Evolutionary conservation across 2,329 filamentous ascomycete genomes (phyloP), one percentile per base, ranked within the genome.

Genomic region (Zymoseptoria pseudotritici): DNA sequence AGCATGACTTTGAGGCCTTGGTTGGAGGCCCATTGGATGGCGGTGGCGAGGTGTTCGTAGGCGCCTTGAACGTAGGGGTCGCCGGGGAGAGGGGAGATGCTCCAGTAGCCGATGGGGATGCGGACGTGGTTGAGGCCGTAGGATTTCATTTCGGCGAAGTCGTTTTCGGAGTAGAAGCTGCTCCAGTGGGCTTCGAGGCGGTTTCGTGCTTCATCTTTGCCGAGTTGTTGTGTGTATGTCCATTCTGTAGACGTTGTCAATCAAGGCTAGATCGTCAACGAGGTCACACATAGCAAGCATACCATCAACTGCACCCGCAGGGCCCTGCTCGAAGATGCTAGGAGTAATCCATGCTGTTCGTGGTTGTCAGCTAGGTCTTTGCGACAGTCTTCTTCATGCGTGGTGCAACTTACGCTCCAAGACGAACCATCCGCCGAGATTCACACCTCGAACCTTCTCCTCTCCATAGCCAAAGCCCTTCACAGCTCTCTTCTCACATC

Each of bases 1-100:
- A 89, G 79, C 73, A 87, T 80, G 50, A 88, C 83, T 68, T 86
- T 86, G 54, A 89, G 70, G 3, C 82, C 82, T 52, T 81, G 77
- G 52, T 70, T 74, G 60, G 79, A 73, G 10, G 86, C 86, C 79
- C 79, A 82, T 20, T 75, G 74, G n/a, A 82, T 74, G 17, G 78
- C 78, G 21, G 73, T 69, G 57, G 77, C 75, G 4, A 82, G 71
- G 58, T 80, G 81, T 4, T 69, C 68, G 36, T 80, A 77, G 19
- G 78, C 77, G 7, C 79, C 79, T 63, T 74, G 71, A 4, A 75
- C 74, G 67, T 82, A 83, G 5, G 79, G 75, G 53, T 76, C 77
- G 8, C 72, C 69, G 49, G 75, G 69, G 51, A 79, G 76, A 82
- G 68, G 86, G 86, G 61, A 75, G 72, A 58, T 87, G 11, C 79